Evolutionary conservation across 2,329 filamentous ascomycete species (phyloP), one percentile per base, ranked within the genome.

Genomic region (Trichoderma sp.): DNA sequence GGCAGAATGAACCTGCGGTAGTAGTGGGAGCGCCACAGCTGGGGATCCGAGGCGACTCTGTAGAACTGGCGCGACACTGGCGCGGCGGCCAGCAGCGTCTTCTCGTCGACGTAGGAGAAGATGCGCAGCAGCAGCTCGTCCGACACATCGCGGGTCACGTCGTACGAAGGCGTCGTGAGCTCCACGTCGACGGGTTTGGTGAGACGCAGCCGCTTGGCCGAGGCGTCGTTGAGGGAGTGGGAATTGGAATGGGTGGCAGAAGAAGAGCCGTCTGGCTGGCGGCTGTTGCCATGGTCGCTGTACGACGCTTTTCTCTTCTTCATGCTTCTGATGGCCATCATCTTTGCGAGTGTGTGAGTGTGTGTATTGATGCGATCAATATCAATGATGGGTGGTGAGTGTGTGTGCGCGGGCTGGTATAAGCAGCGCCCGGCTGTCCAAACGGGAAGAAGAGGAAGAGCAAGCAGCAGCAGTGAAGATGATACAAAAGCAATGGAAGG

Each of bases 1-100:
- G 95, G 95, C 45, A 94, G 89, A 35, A 98, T 94, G 84, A 97
- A 98, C 77, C 93, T 92, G 31, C 91, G 89, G 84, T 97, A 98
- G 85, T 98, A 99, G 67, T 95, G 90, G 16, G 90, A 89, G 83
- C 96, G 97, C 97, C 97, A 99, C 75, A 98, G 86, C 82, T 98
- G 95, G 0, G 93, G 93, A 83, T 98, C 97, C 73, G 89, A 88
- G 8, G 94, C 89, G 21, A 98, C 88, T 53, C 87, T 88, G 79
- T 91, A 88, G 81, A 97, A 93, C 76, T 93, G 94, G 72, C 86
- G 91, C 2, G 95, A 98, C n/a, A 95, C 88, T 73, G 91, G 86
- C 6, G 88, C 86, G 45, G 90, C 87, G 71, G 87, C 85, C 71
- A 95, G 87, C 9, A 98, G 89, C 33, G 92, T 89, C 8, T 88